phyloP scores from a whole-genome alignment of 768 basidiomycete genomes.

The Dacryopinax primogenitus region DNA sequence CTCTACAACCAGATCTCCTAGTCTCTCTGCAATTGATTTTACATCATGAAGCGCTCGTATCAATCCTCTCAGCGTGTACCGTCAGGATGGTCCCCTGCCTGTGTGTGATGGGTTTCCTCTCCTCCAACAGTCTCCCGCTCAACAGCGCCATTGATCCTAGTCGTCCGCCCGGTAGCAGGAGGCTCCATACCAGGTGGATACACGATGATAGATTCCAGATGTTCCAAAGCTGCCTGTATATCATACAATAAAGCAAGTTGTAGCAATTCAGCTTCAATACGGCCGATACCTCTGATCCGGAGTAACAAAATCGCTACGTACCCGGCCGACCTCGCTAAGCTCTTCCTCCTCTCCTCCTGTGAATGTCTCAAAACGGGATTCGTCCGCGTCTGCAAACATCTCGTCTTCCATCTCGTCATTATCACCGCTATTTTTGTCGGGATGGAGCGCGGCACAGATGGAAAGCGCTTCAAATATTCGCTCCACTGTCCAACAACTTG shows the following conservation, averaged over 20 bases:
- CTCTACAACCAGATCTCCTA: not conserved
- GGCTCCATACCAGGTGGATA: slow-evolving; percentile 29
- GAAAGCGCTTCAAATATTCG: slow-evolving; percentile 79
- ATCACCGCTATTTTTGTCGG: slow-evolving; percentile 39
- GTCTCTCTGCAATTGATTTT: not conserved
- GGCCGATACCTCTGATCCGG: slow-evolving; percentile 58
- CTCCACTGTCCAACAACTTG: slow-evolving; percentile 46
- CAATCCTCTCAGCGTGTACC: not conserved
- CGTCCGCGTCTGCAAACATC: slow-evolving; percentile 42
- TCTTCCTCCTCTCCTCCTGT: slow-evolving; percentile 53
- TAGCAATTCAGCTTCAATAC: slow-evolving; percentile 46
- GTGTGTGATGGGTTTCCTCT: not conserved
- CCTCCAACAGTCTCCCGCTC: not conserved
- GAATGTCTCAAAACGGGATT: slow-evolving; percentile 37
- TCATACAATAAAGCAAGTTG: not conserved
- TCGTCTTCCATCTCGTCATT: slow-evolving; percentile 42
- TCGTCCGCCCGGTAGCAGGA: not conserved
- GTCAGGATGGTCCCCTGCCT: not conserved
- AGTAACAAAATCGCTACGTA: slow-evolving; percentile 79
- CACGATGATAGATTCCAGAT: slow-evolving; percentile 71
- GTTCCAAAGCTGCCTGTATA: slow-evolving; percentile 60
- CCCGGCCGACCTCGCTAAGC: slow-evolving; percentile 78
- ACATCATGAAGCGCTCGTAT: not conserved
- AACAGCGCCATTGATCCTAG: not conserved
- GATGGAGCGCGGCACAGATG: slow-evolving; percentile 70